Evolutionary conservation across 2,329 filamentous ascomycete genomes (phyloP).

Genomic region (Hypoxylon sp.): DNA sequence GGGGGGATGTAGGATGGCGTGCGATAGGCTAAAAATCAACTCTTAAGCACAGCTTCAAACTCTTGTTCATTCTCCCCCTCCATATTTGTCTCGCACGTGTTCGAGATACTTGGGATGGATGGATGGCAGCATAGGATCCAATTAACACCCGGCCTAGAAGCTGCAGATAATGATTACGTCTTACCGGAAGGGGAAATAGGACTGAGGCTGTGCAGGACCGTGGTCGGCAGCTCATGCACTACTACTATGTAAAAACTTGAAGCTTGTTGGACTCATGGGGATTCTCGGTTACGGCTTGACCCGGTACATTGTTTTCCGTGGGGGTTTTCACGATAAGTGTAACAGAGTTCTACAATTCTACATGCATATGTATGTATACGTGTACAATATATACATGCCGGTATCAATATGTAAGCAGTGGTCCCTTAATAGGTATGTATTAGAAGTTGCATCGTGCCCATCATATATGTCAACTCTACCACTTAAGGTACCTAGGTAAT

Average conservation of each 20-base stretch:
- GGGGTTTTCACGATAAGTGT: slow-evolving; percentile 5
- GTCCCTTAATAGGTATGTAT: too few species aligned
- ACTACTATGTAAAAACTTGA: slow-evolving; percentile 14
- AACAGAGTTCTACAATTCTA: too few species aligned
- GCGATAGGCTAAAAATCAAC: slow-evolving; percentile 35
- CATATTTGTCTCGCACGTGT: slow-evolving; percentile 39
- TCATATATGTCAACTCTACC: too few species aligned
- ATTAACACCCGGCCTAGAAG: slow-evolving; percentile 33
- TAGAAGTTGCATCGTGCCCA: too few species aligned
- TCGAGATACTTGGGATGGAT: slow-evolving; percentile 37
- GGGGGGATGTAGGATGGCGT: slow-evolving; percentile 25
- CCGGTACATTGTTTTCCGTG: slow-evolving; percentile 18
- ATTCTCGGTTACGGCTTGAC: slow-evolving; percentile 14
- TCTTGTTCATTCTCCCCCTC: slow-evolving; percentile 5
- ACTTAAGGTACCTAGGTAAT: too few species aligned
- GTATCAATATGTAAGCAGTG: too few species aligned
- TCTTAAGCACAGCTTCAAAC: slow-evolving; percentile 15
- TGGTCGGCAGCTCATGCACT: slow-evolving; percentile 35
- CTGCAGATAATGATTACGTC: slow-evolving; percentile 44
- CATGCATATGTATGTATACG: too few species aligned
- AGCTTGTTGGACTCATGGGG: slow-evolving; percentile 26
- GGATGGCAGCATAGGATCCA: slow-evolving; percentile 32
- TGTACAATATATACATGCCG: too few species aligned
- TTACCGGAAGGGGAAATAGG: slow-evolving; percentile 35
- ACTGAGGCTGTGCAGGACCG: slow-evolving; percentile 41